Evolutionary conservation across 805 yeast species (phyloP), one percentile per base, ranked within the genome.

Genomic region (Saccharomycopsis schoenii): DNA sequence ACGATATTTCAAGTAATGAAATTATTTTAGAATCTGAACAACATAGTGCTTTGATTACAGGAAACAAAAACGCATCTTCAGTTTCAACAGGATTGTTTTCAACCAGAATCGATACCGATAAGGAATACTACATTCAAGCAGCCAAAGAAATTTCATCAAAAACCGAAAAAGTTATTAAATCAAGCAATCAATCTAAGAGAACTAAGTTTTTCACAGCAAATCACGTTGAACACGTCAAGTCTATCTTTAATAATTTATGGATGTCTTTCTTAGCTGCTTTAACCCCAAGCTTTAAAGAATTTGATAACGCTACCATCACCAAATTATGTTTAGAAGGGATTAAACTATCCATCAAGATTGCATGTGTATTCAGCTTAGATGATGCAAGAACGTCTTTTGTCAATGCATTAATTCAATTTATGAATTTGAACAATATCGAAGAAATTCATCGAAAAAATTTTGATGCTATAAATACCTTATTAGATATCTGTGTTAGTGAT

Each of bases 221-320:
- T 1, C 93, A 88, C 68, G 82, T 88, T 15, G 96, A 90, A 67
- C 97, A 93, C 70, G 96, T 93, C 15, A 86, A 82, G 70, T 92
- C 97, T 0, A 89, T 96, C 69, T 93, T 94, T 74, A 97, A 93
- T 68, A 89, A 89, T 17, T 76, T 88, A 54, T 94, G 99, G 99
- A 92, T 96, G 97, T 90, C 97, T 0, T 82, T 94, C 56, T 78
- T 94, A 66, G 98, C 98, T 6, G 97, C 96, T 0, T 77, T 94
- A 57, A 91, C 97, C 0, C 93, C 96, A 2, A 96, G 97, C 5
- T 91, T 92, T 76, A 90, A 87, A 69, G 97, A 90, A 60, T 85
- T 86, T 64, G 91, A 88, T 66, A 94, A 89, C 66, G 80, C 78
- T 21, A 90, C 85, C 60, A 80, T 87, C 11, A 81, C 88, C 3